Percentiles rank a stretch among this genome's conserved stretches.
These are phyloP conservation scores for Obba rivulosa DNA, from an alignment of 768 basidiomycete genomes.

Conservation along the genomic window DNA sequence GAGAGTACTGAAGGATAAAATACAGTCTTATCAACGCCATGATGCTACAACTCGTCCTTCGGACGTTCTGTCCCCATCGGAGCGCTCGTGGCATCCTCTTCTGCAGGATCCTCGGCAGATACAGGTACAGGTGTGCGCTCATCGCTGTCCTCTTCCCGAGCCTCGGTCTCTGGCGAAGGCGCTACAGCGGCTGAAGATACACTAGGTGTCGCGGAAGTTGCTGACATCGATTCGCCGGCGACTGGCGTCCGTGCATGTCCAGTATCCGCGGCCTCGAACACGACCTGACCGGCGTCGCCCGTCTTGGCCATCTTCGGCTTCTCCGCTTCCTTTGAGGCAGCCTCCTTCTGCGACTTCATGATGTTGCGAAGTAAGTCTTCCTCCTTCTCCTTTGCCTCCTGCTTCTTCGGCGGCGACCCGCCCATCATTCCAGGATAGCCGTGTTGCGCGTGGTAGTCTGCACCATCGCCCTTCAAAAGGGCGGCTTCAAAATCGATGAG, in stretches of 20 bases:
- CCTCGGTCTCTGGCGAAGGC: no score
- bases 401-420: slow-evolving; percentile 28
- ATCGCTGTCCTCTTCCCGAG: no score
- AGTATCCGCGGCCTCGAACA: slow-evolving; percentile 13
- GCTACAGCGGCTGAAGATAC: neutral
- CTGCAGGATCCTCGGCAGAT: no score
- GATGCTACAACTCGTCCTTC: neutral
- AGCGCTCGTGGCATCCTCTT: no score
- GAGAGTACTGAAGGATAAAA: no score
- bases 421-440: slow-evolving; percentile 42
- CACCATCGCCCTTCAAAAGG: slow-evolving; percentile 34
- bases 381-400: slow-evolving; percentile 12
- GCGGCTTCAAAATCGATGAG: slow-evolving; percentile 50
- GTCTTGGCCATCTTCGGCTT: slow-evolving; percentile 18
- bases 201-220: slow-evolving; percentile 2
- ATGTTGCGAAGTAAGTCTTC: slow-evolving; percentile 24
- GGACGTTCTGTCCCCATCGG: neutral
- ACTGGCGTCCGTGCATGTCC: slow-evolving; percentile 18
- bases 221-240: slow-evolving; percentile 9
- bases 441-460: slow-evolving; percentile 38
- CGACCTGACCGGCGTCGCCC: slow-evolving; percentile 18
- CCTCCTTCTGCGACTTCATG: slow-evolving; percentile 21
- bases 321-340: slow-evolving; percentile 15
- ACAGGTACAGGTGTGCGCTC: no score
- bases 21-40: no score